Conservation (phyloP, 768 basidiomycete genomes). For the Podaxis carcinomalis region DNA sequence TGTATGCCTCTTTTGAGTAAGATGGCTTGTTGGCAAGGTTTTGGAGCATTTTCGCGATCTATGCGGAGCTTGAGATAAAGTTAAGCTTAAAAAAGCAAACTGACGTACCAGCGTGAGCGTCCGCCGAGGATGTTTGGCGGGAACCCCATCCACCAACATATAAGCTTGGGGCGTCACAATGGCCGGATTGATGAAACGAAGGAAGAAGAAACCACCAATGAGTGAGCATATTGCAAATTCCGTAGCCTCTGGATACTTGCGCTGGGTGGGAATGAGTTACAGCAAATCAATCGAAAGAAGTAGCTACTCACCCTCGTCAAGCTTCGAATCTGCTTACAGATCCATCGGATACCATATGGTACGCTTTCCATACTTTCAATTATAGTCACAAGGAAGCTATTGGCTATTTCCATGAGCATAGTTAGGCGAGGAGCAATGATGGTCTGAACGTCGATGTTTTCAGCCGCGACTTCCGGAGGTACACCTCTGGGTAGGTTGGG, state of each 20-base stretch:
- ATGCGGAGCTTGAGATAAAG: neutral
- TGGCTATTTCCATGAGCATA: conserved; percentile 99
- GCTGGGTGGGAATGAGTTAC: conserved; percentile 38
- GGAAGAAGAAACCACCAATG: conserved; percentile 99
- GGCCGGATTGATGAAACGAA: conserved; percentile 98
- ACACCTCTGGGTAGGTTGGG: conserved; percentile 91
- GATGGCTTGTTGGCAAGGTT: conserved; percentile 99
- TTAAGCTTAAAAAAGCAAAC: conserved; percentile 13
- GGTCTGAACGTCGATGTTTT: conserved; percentile 93
- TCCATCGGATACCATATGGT: conserved; percentile 99
- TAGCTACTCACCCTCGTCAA: conserved; percentile 73
- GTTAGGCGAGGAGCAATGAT: conserved; percentile 96
- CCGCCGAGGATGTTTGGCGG: conserved; percentile 95
- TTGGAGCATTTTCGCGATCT: conserved; percentile 99
- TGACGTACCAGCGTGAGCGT: conserved; percentile 82
- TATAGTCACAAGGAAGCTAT: conserved; percentile 94
- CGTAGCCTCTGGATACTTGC: conserved; percentile 98
- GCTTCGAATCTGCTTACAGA: conserved; percentile 98
- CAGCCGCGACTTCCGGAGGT: conserved; percentile 89
- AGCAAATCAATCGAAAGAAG: neutral
- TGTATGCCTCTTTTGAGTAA: conserved; percentile 96
- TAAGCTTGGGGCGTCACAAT: conserved; percentile 99
- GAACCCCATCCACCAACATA: conserved; percentile 97
- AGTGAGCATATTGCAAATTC: conserved; percentile 98
- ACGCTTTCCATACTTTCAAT: conserved; percentile 99